Percentiles rank a stretch among this genome's conserved stretches.
Conservation (phyloP, 495 filamentous ascomycete genomes). For the Friedmanniomyces simplex region DNA sequence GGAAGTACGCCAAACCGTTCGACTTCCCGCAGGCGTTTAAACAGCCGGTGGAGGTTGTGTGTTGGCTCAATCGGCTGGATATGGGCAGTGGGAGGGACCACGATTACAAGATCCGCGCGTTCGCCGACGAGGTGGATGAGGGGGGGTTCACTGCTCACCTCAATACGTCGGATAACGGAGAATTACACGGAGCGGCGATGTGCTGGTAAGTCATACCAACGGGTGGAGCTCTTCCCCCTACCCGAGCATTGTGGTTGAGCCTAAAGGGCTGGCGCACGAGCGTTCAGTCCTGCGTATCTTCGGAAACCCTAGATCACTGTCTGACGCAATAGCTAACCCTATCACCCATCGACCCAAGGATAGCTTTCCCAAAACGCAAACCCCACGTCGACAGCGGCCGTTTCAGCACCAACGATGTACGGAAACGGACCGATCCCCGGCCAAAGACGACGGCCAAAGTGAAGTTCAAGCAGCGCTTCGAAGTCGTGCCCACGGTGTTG, state of each 20-base stretch:
- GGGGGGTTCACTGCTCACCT: slow-evolving; percentile 13
- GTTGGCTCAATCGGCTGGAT: slow-evolving; percentile 22
- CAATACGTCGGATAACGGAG: slow-evolving; percentile 16
- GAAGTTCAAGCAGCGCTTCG: slow-evolving; percentile 9
- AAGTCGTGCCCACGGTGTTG: slow-evolving; percentile 15
- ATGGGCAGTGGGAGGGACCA: not conserved
- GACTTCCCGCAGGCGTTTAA: slow-evolving; percentile 13
- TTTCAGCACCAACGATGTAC: slow-evolving; percentile 15
- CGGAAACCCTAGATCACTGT: too few relatives aligned
- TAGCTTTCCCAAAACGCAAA: slow-evolving; percentile 19
- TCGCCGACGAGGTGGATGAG: not conserved
- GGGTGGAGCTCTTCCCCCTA: too few relatives aligned
- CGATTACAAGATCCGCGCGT: slow-evolving; percentile 12
- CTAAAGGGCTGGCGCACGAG: too few relatives aligned
- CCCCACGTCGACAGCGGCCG: slow-evolving; percentile 12
- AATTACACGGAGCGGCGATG: slow-evolving; percentile 18
- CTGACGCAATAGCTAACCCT: too few relatives aligned
- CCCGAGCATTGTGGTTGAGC: too few relatives aligned
- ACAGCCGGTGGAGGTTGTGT: slow-evolving; percentile 5
- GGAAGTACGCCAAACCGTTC: not conserved
- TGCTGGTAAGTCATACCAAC: slow-evolving; percentile 3
- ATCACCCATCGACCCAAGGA: not conserved
- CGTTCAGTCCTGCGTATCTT: too few relatives aligned
- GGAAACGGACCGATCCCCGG: slow-evolving; percentile 11
- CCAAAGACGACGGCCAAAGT: slow-evolving; percentile 5